A percentile compares a stretch with the other conserved stretches of the same genome.
Evolutionary conservation across 2,329 filamentous ascomycete species (phyloP).

Genomic region (Magnaporthiopsis rhizophila): DNA sequence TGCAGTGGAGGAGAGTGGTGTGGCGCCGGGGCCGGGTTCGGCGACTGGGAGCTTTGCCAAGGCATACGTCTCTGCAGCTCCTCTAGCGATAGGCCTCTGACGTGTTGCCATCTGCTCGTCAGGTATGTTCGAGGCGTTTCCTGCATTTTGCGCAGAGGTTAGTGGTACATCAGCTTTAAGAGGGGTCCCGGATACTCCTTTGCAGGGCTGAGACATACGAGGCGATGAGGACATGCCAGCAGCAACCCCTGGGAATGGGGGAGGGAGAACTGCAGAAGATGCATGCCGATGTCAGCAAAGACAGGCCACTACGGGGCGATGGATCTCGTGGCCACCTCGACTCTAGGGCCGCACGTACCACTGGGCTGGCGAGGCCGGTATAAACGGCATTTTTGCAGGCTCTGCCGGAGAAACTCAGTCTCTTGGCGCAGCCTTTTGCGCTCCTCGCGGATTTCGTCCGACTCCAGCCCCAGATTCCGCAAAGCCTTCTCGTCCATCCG

Average conservation of each 20-base stretch:
- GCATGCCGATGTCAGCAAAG: not conserved
- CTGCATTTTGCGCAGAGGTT: not conserved
- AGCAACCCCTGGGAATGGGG: not conserved
- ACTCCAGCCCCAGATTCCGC: conserved; percentile 22
- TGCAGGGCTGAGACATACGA: not conserved
- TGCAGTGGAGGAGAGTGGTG: no score
- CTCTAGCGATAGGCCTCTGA: not conserved
- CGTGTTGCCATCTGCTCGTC: no score
- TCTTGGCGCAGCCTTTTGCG: conserved; percentile 9
- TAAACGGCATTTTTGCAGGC: conserved; percentile 14
- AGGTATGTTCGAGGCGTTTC: not conserved
- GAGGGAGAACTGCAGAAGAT: not conserved
- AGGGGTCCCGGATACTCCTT: not conserved
- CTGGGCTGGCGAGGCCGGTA: conserved; percentile 10
- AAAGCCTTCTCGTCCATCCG: conserved; percentile 24
- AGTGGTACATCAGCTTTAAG: not conserved
- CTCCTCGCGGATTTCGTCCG: conserved; percentile 16
- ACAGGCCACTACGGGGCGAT: not conserved
- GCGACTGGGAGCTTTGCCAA: not conserved
- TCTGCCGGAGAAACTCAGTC: conserved; percentile 13
- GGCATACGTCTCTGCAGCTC: no score
- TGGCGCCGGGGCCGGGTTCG: not conserved
- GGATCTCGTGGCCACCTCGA: not conserved
- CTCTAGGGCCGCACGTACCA: not conserved
- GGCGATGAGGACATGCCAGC: not conserved